phyloP scores from a whole-genome alignment of 768 basidiomycete species.

The Peribolospora kevripleyi region DNA sequence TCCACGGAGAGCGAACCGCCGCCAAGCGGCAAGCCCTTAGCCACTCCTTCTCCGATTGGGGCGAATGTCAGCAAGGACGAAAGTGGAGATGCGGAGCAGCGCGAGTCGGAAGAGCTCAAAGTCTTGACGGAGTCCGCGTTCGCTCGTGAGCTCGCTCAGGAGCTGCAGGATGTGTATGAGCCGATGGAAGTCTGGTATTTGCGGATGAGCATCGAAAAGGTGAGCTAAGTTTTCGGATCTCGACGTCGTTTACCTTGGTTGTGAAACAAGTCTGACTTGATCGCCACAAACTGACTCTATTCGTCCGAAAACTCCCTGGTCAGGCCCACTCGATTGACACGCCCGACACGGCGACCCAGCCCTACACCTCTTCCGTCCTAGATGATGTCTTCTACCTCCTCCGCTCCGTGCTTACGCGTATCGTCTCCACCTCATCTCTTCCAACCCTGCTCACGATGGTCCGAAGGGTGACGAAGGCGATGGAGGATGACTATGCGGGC shows the following conservation, averaged over 20 bases:
- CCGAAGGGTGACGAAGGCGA: slow-evolving; percentile 25
- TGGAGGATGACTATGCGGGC: slow-evolving; percentile 61
- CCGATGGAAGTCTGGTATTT: slow-evolving; percentile 86
- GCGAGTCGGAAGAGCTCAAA: slow-evolving; percentile 2
- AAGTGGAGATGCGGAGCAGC: no score
- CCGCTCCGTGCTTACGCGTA: slow-evolving; percentile 52
- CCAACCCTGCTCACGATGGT: slow-evolving; percentile 36
- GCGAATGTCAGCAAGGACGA: no score
- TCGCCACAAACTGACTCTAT: no score
- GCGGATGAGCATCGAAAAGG: slow-evolving; percentile 67
- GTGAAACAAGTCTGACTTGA: no score
- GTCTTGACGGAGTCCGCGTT: slow-evolving; percentile 19
- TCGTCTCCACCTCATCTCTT: slow-evolving; percentile 42
- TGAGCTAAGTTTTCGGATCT: slow-evolving; percentile 15
- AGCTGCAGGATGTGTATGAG: slow-evolving; percentile 51
- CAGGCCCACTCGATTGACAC: slow-evolving; percentile 73
- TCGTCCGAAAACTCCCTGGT: neutral
- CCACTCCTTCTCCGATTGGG: no score
- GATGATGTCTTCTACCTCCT: slow-evolving; percentile 94
- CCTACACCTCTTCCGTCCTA: slow-evolving; percentile 26
- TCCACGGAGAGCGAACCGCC: no score
- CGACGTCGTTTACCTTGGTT: neutral
- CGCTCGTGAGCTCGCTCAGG: slow-evolving; percentile 32
- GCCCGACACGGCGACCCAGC: slow-evolving; percentile 36
- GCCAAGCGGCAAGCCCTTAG: no score